Conservation (phyloP, 1,284 basidiomycete genomes). For the Stygiomarasmius scandens region DNA sequence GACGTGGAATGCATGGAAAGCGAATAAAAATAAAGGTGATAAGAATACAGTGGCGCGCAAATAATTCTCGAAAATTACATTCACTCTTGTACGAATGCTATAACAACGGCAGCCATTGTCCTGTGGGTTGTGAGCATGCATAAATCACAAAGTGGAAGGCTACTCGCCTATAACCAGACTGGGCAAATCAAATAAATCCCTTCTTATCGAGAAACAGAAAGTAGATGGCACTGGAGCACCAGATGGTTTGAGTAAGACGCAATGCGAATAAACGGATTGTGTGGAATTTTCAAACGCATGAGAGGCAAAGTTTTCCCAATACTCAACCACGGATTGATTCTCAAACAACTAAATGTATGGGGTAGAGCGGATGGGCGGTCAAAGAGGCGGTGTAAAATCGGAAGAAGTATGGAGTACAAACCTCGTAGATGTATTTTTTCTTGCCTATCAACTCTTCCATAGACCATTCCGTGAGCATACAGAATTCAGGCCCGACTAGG, state of each 20-base stretch:
- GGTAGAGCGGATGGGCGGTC: conserved; percentile 8
- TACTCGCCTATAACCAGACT: conserved; percentile 80
- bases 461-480: conserved; percentile 89
- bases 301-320: conserved; percentile 93
- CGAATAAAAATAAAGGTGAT: background rate
- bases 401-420: conserved; percentile 30
- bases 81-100: conserved; percentile 31
- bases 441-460: conserved; percentile 80
- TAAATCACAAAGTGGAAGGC: conserved; percentile 10
- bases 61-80: background rate
- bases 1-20: background rate
- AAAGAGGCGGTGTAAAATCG: conserved; percentile 18
- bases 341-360: conserved; percentile 68
- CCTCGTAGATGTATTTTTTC: conserved; percentile 91
- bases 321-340: conserved; percentile 89
- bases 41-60: background rate
- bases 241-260: conserved; percentile 80
- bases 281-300: conserved; percentile 97
- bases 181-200: conserved; percentile 88
- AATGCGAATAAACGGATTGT: conserved; percentile 92
- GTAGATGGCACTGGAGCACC: conserved; percentile 85
- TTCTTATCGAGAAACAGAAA: conserved; percentile 91
- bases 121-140: conserved; percentile 36
- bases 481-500: conserved; percentile 95
- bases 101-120: conserved; percentile 80